phyloP scores from a whole-genome alignment of 2,329 filamentous ascomycete species.

The Lachnellula arida region DNA sequence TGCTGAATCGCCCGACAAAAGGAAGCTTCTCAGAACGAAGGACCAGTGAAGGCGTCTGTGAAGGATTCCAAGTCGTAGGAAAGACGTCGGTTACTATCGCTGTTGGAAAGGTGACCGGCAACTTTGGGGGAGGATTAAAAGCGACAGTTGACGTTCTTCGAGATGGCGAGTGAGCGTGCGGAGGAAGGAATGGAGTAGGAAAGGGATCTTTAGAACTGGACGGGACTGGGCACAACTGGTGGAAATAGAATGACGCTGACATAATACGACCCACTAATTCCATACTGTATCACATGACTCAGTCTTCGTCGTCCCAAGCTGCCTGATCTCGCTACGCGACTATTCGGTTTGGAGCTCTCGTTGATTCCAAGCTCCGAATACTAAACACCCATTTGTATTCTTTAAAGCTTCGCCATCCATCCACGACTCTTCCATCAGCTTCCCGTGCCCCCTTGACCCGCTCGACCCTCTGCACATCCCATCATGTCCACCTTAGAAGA shows the following conservation, averaged over 20 bases:
- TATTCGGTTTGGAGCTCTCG: slow-evolving; percentile 18
- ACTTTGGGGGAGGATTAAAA: slow-evolving; percentile 29
- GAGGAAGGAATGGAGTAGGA: slow-evolving; percentile 18
- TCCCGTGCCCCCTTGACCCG: background rate
- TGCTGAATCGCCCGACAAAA: slow-evolving; percentile 34
- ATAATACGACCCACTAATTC: background rate
- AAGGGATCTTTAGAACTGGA: too few species aligned
- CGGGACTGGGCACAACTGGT: background rate
- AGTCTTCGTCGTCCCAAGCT: slow-evolving; percentile 2
- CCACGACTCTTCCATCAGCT: background rate
- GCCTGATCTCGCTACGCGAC: slow-evolving; percentile 15
- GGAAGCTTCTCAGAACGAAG: slow-evolving; percentile 29
- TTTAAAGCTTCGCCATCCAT: slow-evolving; percentile 1
- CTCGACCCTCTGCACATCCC: background rate
- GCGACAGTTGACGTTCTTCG: slow-evolving; percentile 31
- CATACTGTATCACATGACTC: background rate
- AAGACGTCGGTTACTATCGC: slow-evolving; percentile 33
- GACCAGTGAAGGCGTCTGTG: slow-evolving; percentile 62
- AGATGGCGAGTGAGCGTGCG: slow-evolving; percentile 27
- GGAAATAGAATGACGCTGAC: slow-evolving; percentile 1
- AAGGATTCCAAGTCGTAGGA: slow-evolving; percentile 33
- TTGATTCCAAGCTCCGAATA: slow-evolving; percentile 16
- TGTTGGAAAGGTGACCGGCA: slow-evolving; percentile 34
- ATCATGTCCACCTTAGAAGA: slow-evolving; percentile 72
- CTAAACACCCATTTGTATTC: slow-evolving; percentile 10